Evolutionary conservation across 306 rosid species (phyloP).

Genomic region (Quercus parvula): DNA sequence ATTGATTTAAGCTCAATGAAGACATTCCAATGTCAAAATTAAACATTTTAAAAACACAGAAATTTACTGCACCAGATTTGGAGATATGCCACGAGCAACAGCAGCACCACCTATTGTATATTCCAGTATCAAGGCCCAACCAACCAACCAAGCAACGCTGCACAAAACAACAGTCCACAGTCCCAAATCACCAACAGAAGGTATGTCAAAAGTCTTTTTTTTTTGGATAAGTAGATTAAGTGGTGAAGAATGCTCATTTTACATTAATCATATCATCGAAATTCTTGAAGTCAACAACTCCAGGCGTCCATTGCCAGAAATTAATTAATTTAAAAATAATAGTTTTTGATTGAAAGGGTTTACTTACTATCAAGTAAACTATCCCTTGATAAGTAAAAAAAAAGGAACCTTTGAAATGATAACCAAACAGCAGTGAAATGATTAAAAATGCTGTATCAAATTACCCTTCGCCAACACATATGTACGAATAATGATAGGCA

Average conservation of each 20-base stretch:
- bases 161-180: conserved; percentile 20
- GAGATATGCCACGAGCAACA: conserved; percentile 92
- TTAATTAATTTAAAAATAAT: not conserved
- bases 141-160: conserved; percentile 95
- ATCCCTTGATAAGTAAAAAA: not conserved
- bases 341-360: not conserved
- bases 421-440: not conserved
- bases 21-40: not conserved
- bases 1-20: conserved; percentile 5
- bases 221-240: too few species aligned
- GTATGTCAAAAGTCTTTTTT: not conserved
- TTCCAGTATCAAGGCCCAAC: conserved; percentile 89
- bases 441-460: not conserved
- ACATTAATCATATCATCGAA: not conserved
- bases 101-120: conserved; percentile 85
- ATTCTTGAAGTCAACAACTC: not conserved
- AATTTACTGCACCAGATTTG: conserved; percentile 62
- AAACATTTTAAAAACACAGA: conserved; percentile 5
- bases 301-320: not conserved
- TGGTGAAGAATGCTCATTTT: not conserved
- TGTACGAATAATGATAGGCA: conserved; percentile 95
- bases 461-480: conserved; percentile 96
- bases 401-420: not conserved
- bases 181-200: not conserved
- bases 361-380: not conserved